These are phyloP conservation scores for Rheum nobile DNA, from an alignment of 148 eudicot genomes.

Conservation along the genomic window DNA sequence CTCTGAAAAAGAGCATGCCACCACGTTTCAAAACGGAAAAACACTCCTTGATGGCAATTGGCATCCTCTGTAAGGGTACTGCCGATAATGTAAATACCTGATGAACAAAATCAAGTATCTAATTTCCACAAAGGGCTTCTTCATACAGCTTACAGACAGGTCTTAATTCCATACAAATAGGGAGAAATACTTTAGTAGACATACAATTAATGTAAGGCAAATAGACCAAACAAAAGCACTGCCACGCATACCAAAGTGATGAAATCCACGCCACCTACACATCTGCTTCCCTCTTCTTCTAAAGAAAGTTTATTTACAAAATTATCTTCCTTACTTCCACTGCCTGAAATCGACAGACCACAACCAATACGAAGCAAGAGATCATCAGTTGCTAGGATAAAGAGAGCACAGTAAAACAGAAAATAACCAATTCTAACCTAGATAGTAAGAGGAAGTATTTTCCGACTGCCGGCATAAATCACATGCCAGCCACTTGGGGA, in stretches of 20 bases:
- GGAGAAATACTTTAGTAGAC: not conserved
- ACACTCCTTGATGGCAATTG: constrained; percentile 55
- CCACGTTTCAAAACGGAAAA: constrained; percentile 82
- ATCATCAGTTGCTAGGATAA: not conserved
- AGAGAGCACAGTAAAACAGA: not conserved
- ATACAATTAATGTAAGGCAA: not conserved
- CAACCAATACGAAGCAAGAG: not conserved
- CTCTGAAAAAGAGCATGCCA: constrained; percentile 76
- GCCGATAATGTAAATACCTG: constrained; percentile 94
- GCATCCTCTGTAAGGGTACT: constrained; percentile 68
- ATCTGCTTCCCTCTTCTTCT: constrained; percentile 30
- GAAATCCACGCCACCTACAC: constrained; percentile 79
- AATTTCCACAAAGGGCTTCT: not conserved
- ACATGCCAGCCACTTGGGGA: constrained; percentile 79
- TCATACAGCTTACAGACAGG: not conserved
- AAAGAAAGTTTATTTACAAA: constrained; percentile 10
- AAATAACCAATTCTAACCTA: constrained; percentile 27
- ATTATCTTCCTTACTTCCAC: constrained; percentile 5
- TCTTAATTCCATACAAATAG: not conserved
- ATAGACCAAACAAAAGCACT: not conserved
- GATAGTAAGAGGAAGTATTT: constrained; percentile 14
- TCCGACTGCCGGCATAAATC: constrained; percentile 32
- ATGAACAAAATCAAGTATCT: not conserved
- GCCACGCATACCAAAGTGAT: constrained; percentile 64
- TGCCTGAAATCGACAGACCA: constrained; percentile 21